phyloP scores from a whole-genome alignment of 495 filamentous ascomycete species.

The Podospora didyma region DNA sequence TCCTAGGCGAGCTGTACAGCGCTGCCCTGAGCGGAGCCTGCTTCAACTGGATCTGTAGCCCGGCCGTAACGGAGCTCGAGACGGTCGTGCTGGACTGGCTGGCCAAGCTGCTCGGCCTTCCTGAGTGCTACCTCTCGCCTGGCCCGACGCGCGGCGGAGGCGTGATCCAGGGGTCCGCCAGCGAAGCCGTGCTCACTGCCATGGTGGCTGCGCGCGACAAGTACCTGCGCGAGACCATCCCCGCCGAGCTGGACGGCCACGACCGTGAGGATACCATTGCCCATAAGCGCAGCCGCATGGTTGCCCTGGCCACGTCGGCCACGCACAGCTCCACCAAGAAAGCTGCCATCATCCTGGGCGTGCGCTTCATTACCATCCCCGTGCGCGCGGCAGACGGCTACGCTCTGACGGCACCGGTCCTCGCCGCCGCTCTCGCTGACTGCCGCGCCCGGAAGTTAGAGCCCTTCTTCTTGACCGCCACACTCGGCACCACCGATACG shows the following conservation, averaged over 20 bases:
- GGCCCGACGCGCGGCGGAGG: constrained; percentile 74
- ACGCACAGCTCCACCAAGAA: constrained; percentile 84
- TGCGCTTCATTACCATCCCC: constrained; percentile 65
- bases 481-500: constrained; percentile 80
- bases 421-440: constrained; percentile 59
- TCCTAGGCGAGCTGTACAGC: constrained; percentile 91
- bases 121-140: constrained; percentile 70
- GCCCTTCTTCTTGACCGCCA: constrained; percentile 85
- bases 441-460: constrained; percentile 60
- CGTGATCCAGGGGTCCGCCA: constrained; percentile 92
- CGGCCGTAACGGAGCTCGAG: constrained; percentile 93
- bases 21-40: constrained; percentile 83
- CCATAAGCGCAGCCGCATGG: constrained; percentile 62
- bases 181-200: constrained; percentile 80
- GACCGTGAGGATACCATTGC: constrained; percentile 63
- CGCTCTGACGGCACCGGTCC: constrained; percentile 61
- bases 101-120: constrained; percentile 67
- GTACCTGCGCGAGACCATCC: constrained; percentile 57
- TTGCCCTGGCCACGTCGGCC: constrained; percentile 75
- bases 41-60: constrained; percentile 97
- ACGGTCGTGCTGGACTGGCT: constrained; percentile 90
- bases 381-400: constrained; percentile 59
- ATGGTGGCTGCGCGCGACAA: constrained; percentile 89
- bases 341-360: constrained; percentile 80
- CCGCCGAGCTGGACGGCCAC: constrained; percentile 49